Conservation (phyloP, 2,329 filamentous ascomycete genomes). For the Meredithiella fracta region DNA sequence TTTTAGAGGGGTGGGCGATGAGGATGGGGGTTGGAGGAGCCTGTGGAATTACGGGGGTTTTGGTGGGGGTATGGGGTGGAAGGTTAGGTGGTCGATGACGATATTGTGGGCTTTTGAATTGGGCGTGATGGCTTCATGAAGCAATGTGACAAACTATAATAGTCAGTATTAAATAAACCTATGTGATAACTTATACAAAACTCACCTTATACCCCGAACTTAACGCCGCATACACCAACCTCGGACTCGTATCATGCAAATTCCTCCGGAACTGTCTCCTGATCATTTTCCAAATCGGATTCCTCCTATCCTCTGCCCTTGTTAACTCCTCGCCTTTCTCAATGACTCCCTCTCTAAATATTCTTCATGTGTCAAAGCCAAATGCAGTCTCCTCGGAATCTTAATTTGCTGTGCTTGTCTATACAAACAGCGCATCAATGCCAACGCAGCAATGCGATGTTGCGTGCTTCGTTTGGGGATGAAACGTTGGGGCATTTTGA, state of each 20-base stretch:
- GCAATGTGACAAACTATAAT: constrained; percentile 26
- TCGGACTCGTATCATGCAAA: constrained; percentile 37
- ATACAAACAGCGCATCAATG: constrained; percentile 56
- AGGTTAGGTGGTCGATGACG: constrained; percentile 20
- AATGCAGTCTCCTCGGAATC: constrained; percentile 29
- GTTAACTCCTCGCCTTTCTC: constrained; percentile 16
- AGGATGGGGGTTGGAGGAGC: constrained; percentile 20
- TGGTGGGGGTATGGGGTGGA: neutral
- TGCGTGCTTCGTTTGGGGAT: constrained; percentile 34
- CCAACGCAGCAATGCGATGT: constrained; percentile 42
- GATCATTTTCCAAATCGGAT: constrained; percentile 41
- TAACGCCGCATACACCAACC: constrained; percentile 45
- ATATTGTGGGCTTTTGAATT: constrained; percentile 26
- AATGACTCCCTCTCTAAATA: neutral
- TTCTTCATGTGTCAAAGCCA: constrained; percentile 2
- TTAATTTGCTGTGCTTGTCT: constrained; percentile 37
- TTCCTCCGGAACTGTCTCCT: constrained; percentile 47
- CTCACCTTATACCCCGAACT: constrained; percentile 49
- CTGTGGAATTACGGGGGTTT: constrained; percentile 13
- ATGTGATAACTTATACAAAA: too few species aligned
- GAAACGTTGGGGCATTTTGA: constrained; percentile 21
- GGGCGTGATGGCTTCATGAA: constrained; percentile 21
- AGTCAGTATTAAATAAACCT: constrained; percentile 1
- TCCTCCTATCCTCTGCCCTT: constrained; percentile 15
- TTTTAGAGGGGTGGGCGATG: constrained; percentile 20